Conservation (phyloP, 202 grass and related monocot species). For the Dendrocalamus latiflorus region DNA sequence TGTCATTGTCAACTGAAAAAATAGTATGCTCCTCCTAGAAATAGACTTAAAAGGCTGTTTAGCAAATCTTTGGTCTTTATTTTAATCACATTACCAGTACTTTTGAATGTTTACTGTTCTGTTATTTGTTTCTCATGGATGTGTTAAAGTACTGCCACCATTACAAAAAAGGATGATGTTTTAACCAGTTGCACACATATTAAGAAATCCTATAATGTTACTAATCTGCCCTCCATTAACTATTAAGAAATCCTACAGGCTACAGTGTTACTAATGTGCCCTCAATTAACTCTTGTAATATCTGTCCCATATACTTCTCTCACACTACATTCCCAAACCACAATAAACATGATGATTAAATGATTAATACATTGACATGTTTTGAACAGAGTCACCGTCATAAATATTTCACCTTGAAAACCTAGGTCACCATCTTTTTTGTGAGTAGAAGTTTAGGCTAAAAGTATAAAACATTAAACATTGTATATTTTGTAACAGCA, state of each 20-base stretch:
- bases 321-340: not conserved
- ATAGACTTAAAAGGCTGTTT: not conserved
- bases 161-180: constrained; percentile 1
- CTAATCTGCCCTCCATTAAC: too few species aligned
- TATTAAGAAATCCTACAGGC: too few species aligned
- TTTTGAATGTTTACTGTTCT: constrained; percentile 1
- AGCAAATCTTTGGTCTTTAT: not conserved
- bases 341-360: constrained; percentile 10
- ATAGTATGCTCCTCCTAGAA: not conserved
- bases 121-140: not conserved
- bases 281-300: not conserved
- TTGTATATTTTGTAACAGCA: not conserved
- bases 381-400: not conserved
- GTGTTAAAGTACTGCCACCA: not conserved
- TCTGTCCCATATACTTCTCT: not conserved
- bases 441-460: not conserved
- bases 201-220: not conserved
- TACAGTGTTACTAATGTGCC: not conserved
- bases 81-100: not conserved
- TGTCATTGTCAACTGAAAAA: constrained; percentile 1
- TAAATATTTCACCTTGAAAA: constrained; percentile 5
- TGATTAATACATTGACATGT: constrained; percentile 11
- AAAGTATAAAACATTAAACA: not conserved
- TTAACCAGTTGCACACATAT: constrained; percentile 7
- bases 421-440: constrained; percentile 9